A percentile compares a stretch with the other conserved stretches of the same genome.
Conservation (phyloP, 345 rosid genomes). For the Eucalyptus albens region DNA sequence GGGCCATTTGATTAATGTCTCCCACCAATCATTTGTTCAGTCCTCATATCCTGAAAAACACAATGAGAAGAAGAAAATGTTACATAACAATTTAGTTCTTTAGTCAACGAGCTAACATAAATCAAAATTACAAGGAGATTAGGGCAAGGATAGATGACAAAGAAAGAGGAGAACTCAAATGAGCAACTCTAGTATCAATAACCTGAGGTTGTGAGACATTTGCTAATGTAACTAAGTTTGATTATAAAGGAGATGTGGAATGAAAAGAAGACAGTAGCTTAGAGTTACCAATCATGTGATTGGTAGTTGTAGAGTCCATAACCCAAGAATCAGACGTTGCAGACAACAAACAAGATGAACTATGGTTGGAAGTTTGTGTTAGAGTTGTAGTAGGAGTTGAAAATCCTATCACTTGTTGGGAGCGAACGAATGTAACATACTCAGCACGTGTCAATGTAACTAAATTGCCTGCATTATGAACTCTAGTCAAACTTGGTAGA, state of each 20-base stretch:
- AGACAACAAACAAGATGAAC: not conserved
- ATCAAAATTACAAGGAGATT: not conserved
- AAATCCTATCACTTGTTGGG: too few species aligned
- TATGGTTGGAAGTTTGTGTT: too few species aligned
- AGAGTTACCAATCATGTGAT: not conserved
- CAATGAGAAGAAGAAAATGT: not conserved
- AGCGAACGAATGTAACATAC: too few species aligned
- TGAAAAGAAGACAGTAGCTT: not conserved
- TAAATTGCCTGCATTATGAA: too few species aligned
- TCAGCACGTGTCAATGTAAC: too few species aligned
- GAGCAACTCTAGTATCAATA: not conserved
- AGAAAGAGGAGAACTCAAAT: not conserved
- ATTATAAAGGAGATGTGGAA: not conserved
- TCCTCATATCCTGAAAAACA: accelerated
- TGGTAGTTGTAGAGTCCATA: not conserved
- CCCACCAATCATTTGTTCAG: not conserved
- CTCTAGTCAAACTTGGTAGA: too few species aligned
- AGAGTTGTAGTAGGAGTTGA: too few species aligned
- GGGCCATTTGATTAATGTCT: accelerated
- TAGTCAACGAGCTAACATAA: not conserved
- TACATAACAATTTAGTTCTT: not conserved
- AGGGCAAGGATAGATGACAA: not conserved
- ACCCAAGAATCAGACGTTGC: accelerated
- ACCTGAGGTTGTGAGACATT: not conserved
- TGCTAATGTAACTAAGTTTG: not conserved